Evolutionary conservation across 2,329 filamentous ascomycete genomes (phyloP), one percentile per base, ranked within the genome.

Genomic region (Penicillium sp.): DNA sequence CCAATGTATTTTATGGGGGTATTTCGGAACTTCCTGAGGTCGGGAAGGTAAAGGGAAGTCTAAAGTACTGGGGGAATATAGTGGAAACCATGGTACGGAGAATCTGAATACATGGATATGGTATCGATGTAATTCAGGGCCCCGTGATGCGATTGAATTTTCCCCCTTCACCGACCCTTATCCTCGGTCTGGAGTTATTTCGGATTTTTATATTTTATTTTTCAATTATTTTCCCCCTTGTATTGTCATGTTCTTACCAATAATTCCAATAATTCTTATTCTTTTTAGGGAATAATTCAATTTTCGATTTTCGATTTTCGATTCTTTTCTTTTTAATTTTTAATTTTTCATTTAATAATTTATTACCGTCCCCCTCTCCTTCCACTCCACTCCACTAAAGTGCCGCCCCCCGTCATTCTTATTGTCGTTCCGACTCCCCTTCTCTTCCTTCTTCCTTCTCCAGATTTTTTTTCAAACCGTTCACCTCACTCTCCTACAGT

Each of bases 331-430:
- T 56, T 56, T 49, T 42, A 33, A 42, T 45, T 53, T 55, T 63
- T 49, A 39, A 36, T 45, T 55, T 61, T 57, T 58, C 58, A 58
- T 64, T 63, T 61, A 61, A 57, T 49, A 60, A 64, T 60, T 62
- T 59, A 49, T 55, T 57, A 55, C 58, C 63, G 61, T 61, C 61
- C 68, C 62, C 62, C 64, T 60, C 62, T 64, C 64, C 62, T 64
- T 63, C 58, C 58, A 62, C 59, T 61, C 61, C 60, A 65, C 58
- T 66, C 59, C 61, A 61, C 60, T 53, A 59, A 35, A 55, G 56
- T 62, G 60, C 65, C 64, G 65, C 63, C 66, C 63, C 49, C 67
- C 63, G 58, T 66, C 66, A 65, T 63, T 62, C 66, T 66, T 66
- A 67, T 68, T 68, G 64, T 68, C 65, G 62, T 63, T 62, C 55